Percentiles rank a stretch among this genome's conserved stretches.
Conservation (phyloP, 2,329 filamentous ascomycete genomes). For the Fusarium metavorans region DNA sequence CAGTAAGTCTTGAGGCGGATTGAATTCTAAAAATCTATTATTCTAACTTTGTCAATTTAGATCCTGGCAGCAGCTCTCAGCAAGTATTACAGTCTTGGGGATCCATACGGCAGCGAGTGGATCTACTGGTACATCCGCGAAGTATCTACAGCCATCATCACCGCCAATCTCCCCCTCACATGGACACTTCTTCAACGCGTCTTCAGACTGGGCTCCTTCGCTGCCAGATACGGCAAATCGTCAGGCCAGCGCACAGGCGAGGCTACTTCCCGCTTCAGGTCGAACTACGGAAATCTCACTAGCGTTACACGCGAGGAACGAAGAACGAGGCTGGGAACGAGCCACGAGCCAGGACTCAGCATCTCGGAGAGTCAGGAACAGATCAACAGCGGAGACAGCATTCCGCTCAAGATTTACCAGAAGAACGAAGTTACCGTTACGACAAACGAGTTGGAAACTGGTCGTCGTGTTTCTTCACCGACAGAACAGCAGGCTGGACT, state of each 20-base stretch:
- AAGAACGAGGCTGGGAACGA: constrained; percentile 2
- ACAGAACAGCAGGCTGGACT: neutral
- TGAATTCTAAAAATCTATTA: rapidly evolving
- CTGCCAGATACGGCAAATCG: constrained; percentile 43
- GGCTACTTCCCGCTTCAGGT: constrained; percentile 36
- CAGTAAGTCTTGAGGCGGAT: constrained; percentile 44
- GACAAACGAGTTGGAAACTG: constrained; percentile 7
- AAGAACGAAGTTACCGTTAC: constrained; percentile 51
- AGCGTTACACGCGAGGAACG: constrained; percentile 37
- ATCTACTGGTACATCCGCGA: constrained; percentile 61
- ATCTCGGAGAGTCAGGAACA: constrained; percentile 52
- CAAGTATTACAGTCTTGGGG: constrained; percentile 57
- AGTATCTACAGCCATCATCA: constrained; percentile 59
- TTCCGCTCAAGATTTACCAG: constrained; percentile 54
- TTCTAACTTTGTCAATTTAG: constrained; percentile 1
- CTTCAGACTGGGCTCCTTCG: constrained; percentile 49
- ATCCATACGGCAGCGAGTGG: constrained; percentile 55
- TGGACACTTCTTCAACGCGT: constrained; percentile 57
- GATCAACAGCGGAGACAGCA: constrained; percentile 48
- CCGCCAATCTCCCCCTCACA: constrained; percentile 57
- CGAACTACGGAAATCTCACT: constrained; percentile 40
- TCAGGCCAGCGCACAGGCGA: constrained; percentile 41
- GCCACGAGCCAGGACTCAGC: constrained; percentile 36
- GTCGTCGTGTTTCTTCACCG: constrained; percentile 4
- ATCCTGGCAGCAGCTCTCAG: constrained; percentile 45